Evolutionary conservation across 2,329 filamentous ascomycete species (phyloP).

Genomic region (Dissoconium aciculare): DNA sequence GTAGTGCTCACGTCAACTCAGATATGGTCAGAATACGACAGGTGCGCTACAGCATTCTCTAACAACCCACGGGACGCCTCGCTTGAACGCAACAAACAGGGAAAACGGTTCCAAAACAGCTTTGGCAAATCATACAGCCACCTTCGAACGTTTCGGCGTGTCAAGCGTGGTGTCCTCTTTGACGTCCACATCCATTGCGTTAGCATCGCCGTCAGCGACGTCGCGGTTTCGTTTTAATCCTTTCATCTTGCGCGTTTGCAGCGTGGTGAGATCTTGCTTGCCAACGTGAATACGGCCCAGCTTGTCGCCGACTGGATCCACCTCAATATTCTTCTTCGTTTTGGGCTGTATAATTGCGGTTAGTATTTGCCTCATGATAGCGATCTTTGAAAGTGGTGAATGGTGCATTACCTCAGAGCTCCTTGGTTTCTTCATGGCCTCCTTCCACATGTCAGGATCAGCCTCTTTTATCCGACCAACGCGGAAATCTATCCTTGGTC

Average conservation of each 20-base stretch:
- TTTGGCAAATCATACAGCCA: background rate
- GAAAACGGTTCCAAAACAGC: too few relatives aligned
- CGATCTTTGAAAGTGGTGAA: background rate
- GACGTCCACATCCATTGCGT: constrained; percentile 8
- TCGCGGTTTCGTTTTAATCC: constrained; percentile 74
- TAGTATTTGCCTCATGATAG: too few relatives aligned
- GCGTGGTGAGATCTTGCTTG: constrained; percentile 68
- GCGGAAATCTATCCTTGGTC: constrained; percentile 81
- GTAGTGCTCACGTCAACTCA: too few relatives aligned
- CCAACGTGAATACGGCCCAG: constrained; percentile 82
- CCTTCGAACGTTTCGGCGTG: background rate
- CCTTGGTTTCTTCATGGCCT: constrained; percentile 76
- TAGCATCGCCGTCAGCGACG: constrained; percentile 35
- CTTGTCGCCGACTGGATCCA: constrained; percentile 89
- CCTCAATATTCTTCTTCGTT: constrained; percentile 93
- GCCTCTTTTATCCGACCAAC: constrained; percentile 68
- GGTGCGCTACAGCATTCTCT: too few relatives aligned
- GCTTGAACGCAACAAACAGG: constrained; percentile 1
- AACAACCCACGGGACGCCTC: too few relatives aligned
- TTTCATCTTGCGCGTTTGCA: constrained; percentile 99
- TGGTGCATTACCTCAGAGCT: constrained; percentile 50
- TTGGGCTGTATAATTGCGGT: constrained; percentile 28
- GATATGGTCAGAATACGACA: too few relatives aligned
- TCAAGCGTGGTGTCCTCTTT: constrained; percentile 9
- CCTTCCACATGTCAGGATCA: constrained; percentile 67